A percentile compares a stretch with the other conserved stretches of the same genome.
Conservation (phyloP, 2,329 filamentous ascomycete genomes). For the Coniochaeta sp. region DNA sequence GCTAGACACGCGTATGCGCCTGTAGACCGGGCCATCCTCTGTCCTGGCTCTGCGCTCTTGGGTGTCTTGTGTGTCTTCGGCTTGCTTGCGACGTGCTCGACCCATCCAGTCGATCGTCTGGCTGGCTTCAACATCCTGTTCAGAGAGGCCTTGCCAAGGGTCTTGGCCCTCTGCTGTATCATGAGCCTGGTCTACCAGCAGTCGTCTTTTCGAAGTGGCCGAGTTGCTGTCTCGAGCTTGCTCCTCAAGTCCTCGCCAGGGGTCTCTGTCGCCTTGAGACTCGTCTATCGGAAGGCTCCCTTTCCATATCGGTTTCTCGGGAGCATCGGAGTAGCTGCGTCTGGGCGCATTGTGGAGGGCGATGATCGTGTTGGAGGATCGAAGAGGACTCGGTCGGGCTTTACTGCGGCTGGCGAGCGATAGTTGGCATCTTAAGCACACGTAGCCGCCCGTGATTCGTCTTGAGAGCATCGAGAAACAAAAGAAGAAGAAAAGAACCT, state of each 20-base stretch:
- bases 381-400: background rate
- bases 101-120: background rate
- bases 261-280: background rate
- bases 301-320: background rate
- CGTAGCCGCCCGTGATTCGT: slow-evolving; percentile 21
- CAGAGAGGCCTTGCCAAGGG: background rate
- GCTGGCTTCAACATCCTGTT: background rate
- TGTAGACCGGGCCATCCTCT: background rate
- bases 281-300: background rate
- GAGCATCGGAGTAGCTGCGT: background rate
- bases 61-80: background rate
- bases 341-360: background rate
- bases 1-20: background rate
- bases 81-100: background rate
- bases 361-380: background rate
- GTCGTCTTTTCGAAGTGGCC: background rate
- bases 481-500: background rate
- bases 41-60: background rate
- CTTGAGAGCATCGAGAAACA: slow-evolving; percentile 23
- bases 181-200: background rate
- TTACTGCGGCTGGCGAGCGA: slow-evolving; percentile 17
- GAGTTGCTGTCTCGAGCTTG: background rate
- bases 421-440: slow-evolving; percentile 31
- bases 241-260: background rate
- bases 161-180: background rate